A percentile compares a stretch with the other conserved stretches of the same genome.
These are phyloP conservation scores for Candida glucosophila DNA, from an alignment of 1,139 yeast species.

Conservation along the genomic window DNA sequence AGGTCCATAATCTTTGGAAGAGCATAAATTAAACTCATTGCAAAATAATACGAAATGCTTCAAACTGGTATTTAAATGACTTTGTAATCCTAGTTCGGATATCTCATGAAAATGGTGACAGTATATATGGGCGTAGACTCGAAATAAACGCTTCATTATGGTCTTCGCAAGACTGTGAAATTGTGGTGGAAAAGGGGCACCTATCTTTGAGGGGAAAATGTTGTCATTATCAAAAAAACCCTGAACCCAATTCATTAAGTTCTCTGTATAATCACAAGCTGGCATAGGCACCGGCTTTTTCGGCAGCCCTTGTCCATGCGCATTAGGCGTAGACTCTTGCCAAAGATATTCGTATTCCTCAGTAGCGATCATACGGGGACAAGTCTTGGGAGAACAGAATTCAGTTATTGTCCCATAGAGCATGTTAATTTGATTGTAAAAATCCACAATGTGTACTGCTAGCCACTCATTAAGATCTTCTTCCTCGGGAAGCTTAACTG, in stretches of 20 bases:
- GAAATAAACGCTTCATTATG: conserved; percentile 78
- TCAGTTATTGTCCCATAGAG: conserved; percentile 92
- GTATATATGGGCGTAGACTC: conserved; percentile 97
- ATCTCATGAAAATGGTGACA: conserved; percentile 97
- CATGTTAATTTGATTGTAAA: conserved; percentile 95
- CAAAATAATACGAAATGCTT: conserved; percentile 89
- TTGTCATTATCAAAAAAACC: conserved; percentile 80
- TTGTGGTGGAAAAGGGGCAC: conserved; percentile 77
- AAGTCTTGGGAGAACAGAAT: conserved; percentile 85
- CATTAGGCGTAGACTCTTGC: conserved; percentile 60
- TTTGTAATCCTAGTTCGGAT: conserved; percentile 82
- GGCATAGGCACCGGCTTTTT: conserved; percentile 47
- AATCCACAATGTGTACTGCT: conserved; percentile 87
- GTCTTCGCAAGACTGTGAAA: conserved; percentile 68
- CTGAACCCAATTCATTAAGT: conserved; percentile 92
- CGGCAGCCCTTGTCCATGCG: conserved; percentile 43
- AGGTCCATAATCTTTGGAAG: conserved; percentile 84
- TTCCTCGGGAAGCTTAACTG: conserved; percentile 88
- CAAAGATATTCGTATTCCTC: conserved; percentile 94
- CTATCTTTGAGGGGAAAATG: conserved; percentile 82
- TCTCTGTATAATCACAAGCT: conserved; percentile 92
- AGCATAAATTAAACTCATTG: conserved; percentile 71
- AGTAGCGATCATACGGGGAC: conserved; percentile 96
- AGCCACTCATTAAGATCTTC: conserved; percentile 93
- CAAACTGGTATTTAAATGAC: conserved; percentile 86